These are phyloP conservation scores for Boletus reticulatus DNA, from an alignment of 768 basidiomycete species.

Conservation along the genomic window DNA sequence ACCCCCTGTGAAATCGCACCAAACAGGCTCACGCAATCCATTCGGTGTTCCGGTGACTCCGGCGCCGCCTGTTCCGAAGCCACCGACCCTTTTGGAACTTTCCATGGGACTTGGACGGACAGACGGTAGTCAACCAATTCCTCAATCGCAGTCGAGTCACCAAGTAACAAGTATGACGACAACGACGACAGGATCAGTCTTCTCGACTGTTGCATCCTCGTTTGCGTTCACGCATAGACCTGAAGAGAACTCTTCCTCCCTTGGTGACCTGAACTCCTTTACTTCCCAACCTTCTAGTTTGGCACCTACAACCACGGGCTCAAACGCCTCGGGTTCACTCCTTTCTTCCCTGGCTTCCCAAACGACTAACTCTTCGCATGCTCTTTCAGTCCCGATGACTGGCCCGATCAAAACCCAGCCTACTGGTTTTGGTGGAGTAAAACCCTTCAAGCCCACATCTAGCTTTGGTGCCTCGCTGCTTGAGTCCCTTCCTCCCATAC, in stretches of 20 bases:
- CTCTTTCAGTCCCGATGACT: constrained; percentile 34
- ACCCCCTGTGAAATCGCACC: constrained; percentile 77
- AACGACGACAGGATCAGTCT: constrained; percentile 40
- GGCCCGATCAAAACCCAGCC: constrained; percentile 39
- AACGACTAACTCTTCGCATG: constrained; percentile 43
- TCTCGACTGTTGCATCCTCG: constrained; percentile 71
- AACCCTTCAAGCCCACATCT: constrained; percentile 80
- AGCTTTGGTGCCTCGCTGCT: constrained; percentile 76
- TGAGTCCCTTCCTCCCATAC: constrained; percentile 72
- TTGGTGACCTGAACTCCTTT: constrained; percentile 8
- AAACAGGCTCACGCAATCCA: constrained; percentile 94
- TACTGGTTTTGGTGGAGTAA: constrained; percentile 60
- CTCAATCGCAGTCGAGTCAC: constrained; percentile 26
- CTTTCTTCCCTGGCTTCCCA: constrained; percentile 50
- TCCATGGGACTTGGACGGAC: constrained; percentile 45
- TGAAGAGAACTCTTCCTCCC: constrained; percentile 18
- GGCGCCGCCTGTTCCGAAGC: constrained; percentile 66
- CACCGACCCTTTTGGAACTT: constrained; percentile 80
- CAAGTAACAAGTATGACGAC: constrained; percentile 26
- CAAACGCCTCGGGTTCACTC: constrained; percentile 45
- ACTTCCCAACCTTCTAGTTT: constrained; percentile 24
- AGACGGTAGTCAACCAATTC: constrained; percentile 30
- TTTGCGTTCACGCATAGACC: constrained; percentile 49
- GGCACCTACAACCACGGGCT: constrained; percentile 38
- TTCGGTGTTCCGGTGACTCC: constrained; percentile 74